A percentile compares a stretch with the other conserved stretches of the same genome.
phyloP scores from a whole-genome alignment of 176 grass and related monocot species.

The Cenchrus purpureus region DNA sequence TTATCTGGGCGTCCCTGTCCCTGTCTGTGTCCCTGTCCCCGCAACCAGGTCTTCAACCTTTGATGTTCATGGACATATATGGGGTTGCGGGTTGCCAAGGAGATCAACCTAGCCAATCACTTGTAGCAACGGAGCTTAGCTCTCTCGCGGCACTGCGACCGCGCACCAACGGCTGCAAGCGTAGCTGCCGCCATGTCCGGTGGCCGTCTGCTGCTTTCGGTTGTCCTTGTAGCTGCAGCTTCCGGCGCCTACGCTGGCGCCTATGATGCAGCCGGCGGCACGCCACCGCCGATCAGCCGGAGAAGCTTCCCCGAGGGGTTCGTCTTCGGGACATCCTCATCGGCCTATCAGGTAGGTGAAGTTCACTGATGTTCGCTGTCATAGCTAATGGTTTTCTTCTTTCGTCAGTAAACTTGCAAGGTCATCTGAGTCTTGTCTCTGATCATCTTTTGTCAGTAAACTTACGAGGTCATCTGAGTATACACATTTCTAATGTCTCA shows the following conservation, averaged over 20 bases:
- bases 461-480: no score
- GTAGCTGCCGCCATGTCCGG: not conserved
- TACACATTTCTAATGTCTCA: no score
- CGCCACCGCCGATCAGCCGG: conserved; percentile 14
- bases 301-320: conserved; percentile 33
- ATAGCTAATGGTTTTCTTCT: not conserved
- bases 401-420: not conserved
- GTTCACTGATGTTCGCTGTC: not conserved
- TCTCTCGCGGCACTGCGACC: no score
- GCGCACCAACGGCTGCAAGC: not conserved
- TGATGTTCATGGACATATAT: not conserved
- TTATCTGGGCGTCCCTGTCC: no score
- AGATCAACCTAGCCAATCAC: not conserved
- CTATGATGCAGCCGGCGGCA: not conserved
- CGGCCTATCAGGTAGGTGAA: conserved; percentile 32
- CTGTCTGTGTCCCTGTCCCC: no score
- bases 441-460: no score
- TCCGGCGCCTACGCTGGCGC: not conserved
- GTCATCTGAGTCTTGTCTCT: no score
- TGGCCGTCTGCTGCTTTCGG: not conserved
- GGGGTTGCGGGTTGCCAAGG: no score
- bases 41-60: no score
- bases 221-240: not conserved
- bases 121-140: not conserved
- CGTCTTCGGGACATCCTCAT: conserved; percentile 38